These are phyloP conservation scores for Saitozyma sp. DNA, from an alignment of 768 basidiomycete genomes.

Conservation along the genomic window DNA sequence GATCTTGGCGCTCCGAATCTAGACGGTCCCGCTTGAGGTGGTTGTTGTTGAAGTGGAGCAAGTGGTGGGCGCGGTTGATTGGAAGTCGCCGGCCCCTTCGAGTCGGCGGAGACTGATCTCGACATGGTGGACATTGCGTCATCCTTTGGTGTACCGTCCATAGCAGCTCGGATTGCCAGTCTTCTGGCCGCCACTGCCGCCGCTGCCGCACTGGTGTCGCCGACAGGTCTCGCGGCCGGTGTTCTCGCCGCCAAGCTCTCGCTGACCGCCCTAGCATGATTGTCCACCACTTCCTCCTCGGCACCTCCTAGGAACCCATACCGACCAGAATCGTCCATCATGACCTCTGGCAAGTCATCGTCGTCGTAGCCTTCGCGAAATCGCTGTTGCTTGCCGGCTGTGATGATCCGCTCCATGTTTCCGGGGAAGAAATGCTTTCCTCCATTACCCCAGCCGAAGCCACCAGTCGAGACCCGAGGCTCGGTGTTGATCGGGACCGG, in stretches of 20 bases:
- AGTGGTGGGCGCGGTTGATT: slow-evolving; percentile 2
- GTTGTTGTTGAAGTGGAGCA: neutral
- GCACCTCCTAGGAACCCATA: slow-evolving; percentile 10
- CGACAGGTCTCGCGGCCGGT: neutral
- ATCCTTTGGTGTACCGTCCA: neutral
- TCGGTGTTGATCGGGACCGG: slow-evolving; percentile 39
- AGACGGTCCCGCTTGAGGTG: slow-evolving; percentile 1
- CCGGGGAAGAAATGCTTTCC: slow-evolving; percentile 36
- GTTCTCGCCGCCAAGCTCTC: neutral
- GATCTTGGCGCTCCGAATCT: slow-evolving; percentile 8
- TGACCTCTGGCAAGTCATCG: slow-evolving; percentile 19
- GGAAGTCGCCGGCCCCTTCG: neutral
- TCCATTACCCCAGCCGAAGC: slow-evolving; percentile 42
- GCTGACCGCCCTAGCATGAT: slow-evolving; percentile 3
- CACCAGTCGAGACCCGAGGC: slow-evolving; percentile 22
- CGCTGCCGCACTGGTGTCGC: slow-evolving; percentile 10
- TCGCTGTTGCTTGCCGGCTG: slow-evolving; percentile 19
- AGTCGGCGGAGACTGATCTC: neutral
- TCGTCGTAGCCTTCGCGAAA: slow-evolving; percentile 12
- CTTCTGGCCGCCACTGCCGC: neutral
- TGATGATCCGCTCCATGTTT: slow-evolving; percentile 31
- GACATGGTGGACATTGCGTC: no score
- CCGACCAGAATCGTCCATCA: slow-evolving; percentile 8
- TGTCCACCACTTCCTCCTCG: slow-evolving; percentile 26
- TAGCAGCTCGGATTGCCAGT: slow-evolving; percentile 9